phyloP scores from a whole-genome alignment of 768 basidiomycete genomes.

The Auricularia cornea region DNA sequence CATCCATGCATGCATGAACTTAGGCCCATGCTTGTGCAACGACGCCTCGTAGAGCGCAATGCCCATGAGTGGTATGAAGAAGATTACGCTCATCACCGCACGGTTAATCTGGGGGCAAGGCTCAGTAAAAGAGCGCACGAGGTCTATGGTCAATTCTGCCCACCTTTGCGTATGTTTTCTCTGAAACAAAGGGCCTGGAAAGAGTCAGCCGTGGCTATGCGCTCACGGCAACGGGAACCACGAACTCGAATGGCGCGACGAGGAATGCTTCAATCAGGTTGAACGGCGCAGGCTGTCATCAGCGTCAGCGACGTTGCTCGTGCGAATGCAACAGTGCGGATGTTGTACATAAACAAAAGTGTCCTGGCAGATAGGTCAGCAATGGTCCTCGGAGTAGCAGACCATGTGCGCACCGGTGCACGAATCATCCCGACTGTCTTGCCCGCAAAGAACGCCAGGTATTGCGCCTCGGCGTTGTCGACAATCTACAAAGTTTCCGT shows the following conservation, averaged over 20 bases:
- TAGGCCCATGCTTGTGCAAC: slow-evolving; percentile 26
- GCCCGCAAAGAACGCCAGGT: slow-evolving; percentile 80
- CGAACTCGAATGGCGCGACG: slow-evolving; percentile 81
- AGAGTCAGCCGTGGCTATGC: slow-evolving; percentile 3
- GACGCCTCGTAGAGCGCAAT: slow-evolving; percentile 74
- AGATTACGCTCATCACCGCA: slow-evolving; percentile 66
- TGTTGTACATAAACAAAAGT: background rate
- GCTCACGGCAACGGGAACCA: background rate
- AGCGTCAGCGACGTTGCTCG: background rate
- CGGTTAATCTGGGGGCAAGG: slow-evolving; percentile 55
- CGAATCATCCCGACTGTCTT: slow-evolving; percentile 82
- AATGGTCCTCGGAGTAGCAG: background rate
- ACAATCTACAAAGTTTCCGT: slow-evolving; percentile 49
- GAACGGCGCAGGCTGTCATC: slow-evolving; percentile 84
- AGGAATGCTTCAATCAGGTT: slow-evolving; percentile 77
- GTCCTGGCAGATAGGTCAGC: background rate
- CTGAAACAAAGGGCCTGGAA: slow-evolving; percentile 36
- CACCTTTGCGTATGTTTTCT: slow-evolving; percentile 53
- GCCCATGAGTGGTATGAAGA: slow-evolving; percentile 65
- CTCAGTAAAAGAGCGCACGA: background rate
- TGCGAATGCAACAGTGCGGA: background rate
- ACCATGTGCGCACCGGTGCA: slow-evolving; percentile 42
- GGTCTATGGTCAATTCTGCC: slow-evolving; percentile 9
- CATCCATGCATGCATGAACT: slow-evolving; percentile 69
- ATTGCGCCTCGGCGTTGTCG: slow-evolving; percentile 82